Evolutionary conservation across 108 stramenopile genomes (phyloP), one percentile per base, ranked within the genome.

Genomic region (Cylindrotheca fusiformis): DNA sequence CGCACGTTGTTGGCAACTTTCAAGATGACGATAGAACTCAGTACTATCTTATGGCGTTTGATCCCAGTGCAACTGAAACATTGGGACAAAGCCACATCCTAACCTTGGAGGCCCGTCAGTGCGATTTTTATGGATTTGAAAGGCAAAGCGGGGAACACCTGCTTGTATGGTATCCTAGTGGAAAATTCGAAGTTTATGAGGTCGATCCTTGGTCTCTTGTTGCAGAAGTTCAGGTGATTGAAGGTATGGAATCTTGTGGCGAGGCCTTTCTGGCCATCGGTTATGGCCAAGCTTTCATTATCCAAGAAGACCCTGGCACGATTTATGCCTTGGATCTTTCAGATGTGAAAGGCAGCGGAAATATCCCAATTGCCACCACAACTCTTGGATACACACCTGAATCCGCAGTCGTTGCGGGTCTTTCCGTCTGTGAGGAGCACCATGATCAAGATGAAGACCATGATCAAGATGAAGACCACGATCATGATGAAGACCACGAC

Each of bases 1-100:
- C 59, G 18, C 19, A 44, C 52, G 20, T 74, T 25, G 65, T 67
- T 26, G 72, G 66, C 45, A 74, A 60, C 59, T 74, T 74, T 62
- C 36, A 33, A 18, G 51, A 32, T 8, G 24, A 19, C 10, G 60
- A 47, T 10, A n/a, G n/a, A n/a, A n/a, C n/a, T n/a, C 46, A 48
- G 6, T 52, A 30, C 31, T 27, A 60, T 29, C 65, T 74, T 20
- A 26, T 67, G 29, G 57, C 72, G 1, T 53, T 74, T 32, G 46
- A 41, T 32, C 47, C 55, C 3, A 23, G 46, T 5, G 4, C 45
- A 2, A 22, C n/a, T 1, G 27, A 48, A 2, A n/a, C n/a, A n/a
- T 52, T 72, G 12, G n/a, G 21, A 17, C n/a, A n/a, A n/a, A n/a
- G n/a, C n/a, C n/a, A n/a, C n/a, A n/a, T n/a, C n/a, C 21, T 60